Evolutionary conservation across 2,329 filamentous ascomycete species (phyloP).

Genomic region (Hypoxylon sp.): DNA sequence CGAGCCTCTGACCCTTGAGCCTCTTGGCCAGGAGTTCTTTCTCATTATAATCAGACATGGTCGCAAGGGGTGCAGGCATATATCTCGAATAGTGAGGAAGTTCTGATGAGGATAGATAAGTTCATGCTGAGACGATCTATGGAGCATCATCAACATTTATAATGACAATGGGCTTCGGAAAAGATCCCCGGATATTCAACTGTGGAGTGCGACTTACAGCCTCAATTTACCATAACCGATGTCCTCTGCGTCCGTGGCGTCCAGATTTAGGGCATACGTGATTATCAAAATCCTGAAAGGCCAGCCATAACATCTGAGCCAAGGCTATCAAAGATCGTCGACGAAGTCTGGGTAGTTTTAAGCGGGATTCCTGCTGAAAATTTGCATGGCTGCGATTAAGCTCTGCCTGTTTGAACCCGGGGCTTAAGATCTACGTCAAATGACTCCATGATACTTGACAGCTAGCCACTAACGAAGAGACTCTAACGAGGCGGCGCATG

Average conservation of each 20-base stretch:
- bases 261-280: not conserved
- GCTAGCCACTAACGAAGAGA: not conserved
- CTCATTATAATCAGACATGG: conserved; percentile 44
- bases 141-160: not conserved
- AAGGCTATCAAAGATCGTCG: not conserved
- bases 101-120: not conserved
- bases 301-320: not conserved
- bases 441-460: not conserved
- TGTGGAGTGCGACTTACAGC: too few relatives aligned
- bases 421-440: not conserved
- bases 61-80: not conserved
- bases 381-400: not conserved
- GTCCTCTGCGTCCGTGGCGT: not conserved
- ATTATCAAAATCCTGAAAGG: not conserved
- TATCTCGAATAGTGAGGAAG: not conserved
- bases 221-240: not conserved
- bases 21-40: conserved; percentile 43
- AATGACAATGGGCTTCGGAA: not conserved
- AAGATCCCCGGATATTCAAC: not conserved
- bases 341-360: too few relatives aligned
- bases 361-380: not conserved
- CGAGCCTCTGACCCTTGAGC: conserved; percentile 48
- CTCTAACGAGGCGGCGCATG: not conserved
- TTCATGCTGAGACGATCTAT: not conserved
- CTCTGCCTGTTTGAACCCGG: not conserved